Conservation (phyloP, 305 asterid genomes). For the Solanum chacoense region DNA sequence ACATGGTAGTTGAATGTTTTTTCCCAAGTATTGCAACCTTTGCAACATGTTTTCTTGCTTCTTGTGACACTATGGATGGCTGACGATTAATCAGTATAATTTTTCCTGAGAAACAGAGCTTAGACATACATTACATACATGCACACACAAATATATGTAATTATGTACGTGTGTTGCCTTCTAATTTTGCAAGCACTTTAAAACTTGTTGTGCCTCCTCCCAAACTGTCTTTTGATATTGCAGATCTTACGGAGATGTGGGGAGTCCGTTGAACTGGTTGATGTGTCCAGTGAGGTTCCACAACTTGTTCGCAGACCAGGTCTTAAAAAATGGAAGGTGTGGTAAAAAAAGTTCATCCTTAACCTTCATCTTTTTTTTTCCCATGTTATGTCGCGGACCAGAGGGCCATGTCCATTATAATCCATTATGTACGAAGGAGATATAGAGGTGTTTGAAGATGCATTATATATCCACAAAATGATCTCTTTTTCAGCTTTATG, state of each 20-base stretch:
- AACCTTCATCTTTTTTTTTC: background rate
- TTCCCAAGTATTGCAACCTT: background rate
- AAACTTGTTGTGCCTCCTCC: background rate
- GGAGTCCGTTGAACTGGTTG: conserved; percentile 70
- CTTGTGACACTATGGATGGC: background rate
- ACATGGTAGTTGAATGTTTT: background rate
- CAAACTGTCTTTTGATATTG: conserved; percentile 1
- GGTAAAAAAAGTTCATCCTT: background rate
- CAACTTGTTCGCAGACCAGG: conserved; percentile 90
- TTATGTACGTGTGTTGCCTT: background rate
- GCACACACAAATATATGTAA: background rate
- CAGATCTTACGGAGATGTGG: conserved; percentile 77
- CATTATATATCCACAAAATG: background rate
- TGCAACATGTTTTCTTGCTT: background rate
- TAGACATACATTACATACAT: background rate
- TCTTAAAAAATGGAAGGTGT: conserved; percentile 81
- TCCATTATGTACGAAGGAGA: background rate
- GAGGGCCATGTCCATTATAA: background rate
- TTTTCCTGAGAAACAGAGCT: background rate
- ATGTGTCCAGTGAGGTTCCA: conserved; percentile 77
- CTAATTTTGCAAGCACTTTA: background rate
- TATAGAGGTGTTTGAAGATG: background rate
- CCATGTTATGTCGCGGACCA: background rate
- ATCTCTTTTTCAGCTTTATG: background rate
- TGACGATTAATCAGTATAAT: background rate